Conservation (phyloP, 306 rosid species). For the Morella rubra region DNA sequence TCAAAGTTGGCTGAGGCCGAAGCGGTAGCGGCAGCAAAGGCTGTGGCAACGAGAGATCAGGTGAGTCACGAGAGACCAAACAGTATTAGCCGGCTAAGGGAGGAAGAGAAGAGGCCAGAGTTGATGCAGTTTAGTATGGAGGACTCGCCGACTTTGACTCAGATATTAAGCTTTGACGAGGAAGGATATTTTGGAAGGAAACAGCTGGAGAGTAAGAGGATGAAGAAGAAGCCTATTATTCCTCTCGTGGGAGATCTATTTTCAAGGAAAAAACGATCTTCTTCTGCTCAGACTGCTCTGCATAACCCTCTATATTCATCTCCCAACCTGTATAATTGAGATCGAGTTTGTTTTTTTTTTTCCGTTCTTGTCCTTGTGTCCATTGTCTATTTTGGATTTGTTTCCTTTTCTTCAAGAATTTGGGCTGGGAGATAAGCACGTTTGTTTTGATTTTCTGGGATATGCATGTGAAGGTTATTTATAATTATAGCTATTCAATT, state of each 20-base stretch:
- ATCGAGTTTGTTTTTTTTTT: not conserved
- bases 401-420: too few relatives aligned
- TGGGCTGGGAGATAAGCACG: too few relatives aligned
- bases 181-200: conserved; percentile 33
- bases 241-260: conserved; percentile 68
- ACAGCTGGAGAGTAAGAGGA: conserved; percentile 16
- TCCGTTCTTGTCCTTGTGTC: not conserved
- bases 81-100: not conserved
- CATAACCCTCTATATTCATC: conserved; percentile 50
- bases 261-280: conserved; percentile 44
- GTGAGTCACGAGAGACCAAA: conserved; percentile 28
- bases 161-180: conserved; percentile 54
- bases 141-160: conserved; percentile 43
- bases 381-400: too few relatives aligned
- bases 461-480: too few relatives aligned
- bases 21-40: conserved; percentile 53
- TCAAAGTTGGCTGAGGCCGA: conserved; percentile 71
- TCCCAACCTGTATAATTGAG: conserved; percentile 31
- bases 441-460: too few relatives aligned
- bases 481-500: too few relatives aligned
- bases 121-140: conserved; percentile 19
- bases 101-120: conserved; percentile 33
- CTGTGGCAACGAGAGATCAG: conserved; percentile 25
- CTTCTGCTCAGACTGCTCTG: conserved; percentile 25
- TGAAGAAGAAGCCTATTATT: conserved; percentile 77